Percentiles rank a stretch among this genome's conserved stretches.
These are phyloP conservation scores for Hemisphaericaspora xylanilytica DNA, from an alignment of 1,139 yeast genomes.

Conservation along the genomic window DNA sequence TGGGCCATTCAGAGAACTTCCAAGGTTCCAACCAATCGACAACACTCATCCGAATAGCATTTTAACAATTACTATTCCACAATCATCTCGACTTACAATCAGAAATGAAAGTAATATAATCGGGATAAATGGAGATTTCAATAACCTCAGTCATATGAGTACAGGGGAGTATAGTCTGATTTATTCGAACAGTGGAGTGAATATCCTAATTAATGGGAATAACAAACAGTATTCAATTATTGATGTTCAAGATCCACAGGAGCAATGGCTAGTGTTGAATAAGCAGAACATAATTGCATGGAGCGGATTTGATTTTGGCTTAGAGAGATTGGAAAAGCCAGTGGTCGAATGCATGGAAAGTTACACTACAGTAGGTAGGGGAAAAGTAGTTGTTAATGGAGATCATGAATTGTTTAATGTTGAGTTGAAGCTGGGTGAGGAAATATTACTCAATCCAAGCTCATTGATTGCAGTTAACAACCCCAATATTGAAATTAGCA, in stretches of 20 bases:
- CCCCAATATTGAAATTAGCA: slow-evolving; percentile 1
- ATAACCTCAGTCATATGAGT: background rate
- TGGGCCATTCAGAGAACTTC: slow-evolving; percentile 43
- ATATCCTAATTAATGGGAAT: slow-evolving; percentile 11
- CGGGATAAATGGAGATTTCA: slow-evolving; percentile 36
- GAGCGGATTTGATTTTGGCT: slow-evolving; percentile 35
- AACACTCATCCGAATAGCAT: slow-evolving; percentile 15
- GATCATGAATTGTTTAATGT: slow-evolving; percentile 34
- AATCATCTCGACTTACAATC: slow-evolving; percentile 31
- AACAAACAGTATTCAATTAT: slow-evolving; percentile 20
- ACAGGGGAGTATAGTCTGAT: background rate
- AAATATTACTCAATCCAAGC: slow-evolving; percentile 32
- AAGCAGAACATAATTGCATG: slow-evolving; percentile 41
- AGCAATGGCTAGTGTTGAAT: slow-evolving; percentile 37
- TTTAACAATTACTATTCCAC: slow-evolving; percentile 37
- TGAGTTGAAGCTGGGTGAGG: slow-evolving; percentile 29
- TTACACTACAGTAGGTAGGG: slow-evolving; percentile 31
- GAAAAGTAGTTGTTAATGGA: slow-evolving; percentile 36
- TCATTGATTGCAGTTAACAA: slow-evolving; percentile 33
- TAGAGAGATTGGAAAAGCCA: background rate
- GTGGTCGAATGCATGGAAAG: slow-evolving; percentile 21
- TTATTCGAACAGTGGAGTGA: background rate
- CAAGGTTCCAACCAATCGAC: slow-evolving; percentile 35
- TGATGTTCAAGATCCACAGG: slow-evolving; percentile 15
- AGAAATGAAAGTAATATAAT: slow-evolving; percentile 23